Conservation (phyloP, 148 eudicot genomes). For the Spergularia marina region DNA sequence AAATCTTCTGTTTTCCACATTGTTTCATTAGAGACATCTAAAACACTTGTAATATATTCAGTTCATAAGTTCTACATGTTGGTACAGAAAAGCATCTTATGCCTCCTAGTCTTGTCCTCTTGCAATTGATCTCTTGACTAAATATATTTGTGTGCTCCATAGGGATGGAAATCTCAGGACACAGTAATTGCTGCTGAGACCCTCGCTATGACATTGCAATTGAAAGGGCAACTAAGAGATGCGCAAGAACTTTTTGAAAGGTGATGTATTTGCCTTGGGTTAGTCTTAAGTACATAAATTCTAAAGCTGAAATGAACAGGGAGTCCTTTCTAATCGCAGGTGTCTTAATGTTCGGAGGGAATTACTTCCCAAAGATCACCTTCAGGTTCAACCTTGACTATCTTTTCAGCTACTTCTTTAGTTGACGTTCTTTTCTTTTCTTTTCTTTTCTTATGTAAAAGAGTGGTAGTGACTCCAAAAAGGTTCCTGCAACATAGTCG, state of each 20-base stretch:
- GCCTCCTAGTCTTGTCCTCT: neutral
- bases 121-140: conserved; percentile 8
- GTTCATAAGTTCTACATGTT: neutral
- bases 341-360: conserved; percentile 68
- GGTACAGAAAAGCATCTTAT: neutral
- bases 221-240: conserved; percentile 57
- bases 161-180: conserved; percentile 90
- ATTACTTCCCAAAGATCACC: conserved; percentile 74
- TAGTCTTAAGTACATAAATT: neutral
- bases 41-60: neutral
- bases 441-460: too few relatives aligned
- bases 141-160: conserved; percentile 10
- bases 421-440: too few relatives aligned
- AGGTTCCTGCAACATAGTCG: too few relatives aligned
- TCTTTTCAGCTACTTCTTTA: too few relatives aligned
- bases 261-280: conserved; percentile 30
- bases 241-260: conserved; percentile 74
- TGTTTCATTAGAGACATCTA: neutral
- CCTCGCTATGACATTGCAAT: conserved; percentile 68
- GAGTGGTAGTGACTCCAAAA: too few relatives aligned
- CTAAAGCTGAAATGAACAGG: neutral
- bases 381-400: conserved; percentile 53
- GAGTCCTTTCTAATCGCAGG: conserved; percentile 37
- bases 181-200: conserved; percentile 81
- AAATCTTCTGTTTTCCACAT: neutral